Evolutionary conservation across 2,329 filamentous ascomycete species (phyloP), one percentile per base, ranked within the genome.

Genomic region (Beauveria rudraprayagi): DNA sequence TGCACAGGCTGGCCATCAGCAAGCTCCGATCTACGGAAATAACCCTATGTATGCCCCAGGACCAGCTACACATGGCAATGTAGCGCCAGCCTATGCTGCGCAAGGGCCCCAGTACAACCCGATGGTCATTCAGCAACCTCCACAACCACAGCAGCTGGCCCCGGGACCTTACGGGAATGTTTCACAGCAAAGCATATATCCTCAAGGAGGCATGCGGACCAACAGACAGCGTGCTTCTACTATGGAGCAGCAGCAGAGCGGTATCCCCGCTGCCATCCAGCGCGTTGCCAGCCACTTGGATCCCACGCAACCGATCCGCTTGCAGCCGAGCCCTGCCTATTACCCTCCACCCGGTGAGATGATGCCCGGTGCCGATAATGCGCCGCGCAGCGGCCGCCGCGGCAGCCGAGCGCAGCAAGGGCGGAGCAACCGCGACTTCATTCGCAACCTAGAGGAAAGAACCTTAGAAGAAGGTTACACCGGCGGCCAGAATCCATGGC

Each of bases 311-410:
- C 94, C 94, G 0, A 97, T 99, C 69, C 85, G 94, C 55, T 76
- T 97, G 61, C 94, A 99, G 71, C 94, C 94, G 2, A 97, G 92
- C 67, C 94, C 94, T 5, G 94, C 94, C 1, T 99, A 99, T 75
- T 99, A 97, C 68, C 94, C 94, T 11, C 94, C 94, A 22, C 90
- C 93, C 2, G 86, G 89, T 7, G 93, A 97, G 66, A 90, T 91
- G 10, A 86, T 91, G 68, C 82, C 85, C 22, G 76, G 80, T 9
- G 84, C 90, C 63, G 82, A 86, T 54, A 83, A 82, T 62, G 78
- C 84, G 26, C 70, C 80, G 52, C 72, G 77, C 60, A 73, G 83
- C 77, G 85, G 89, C 47, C 84, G 92, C 69, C 83, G 92, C 71
- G 89, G 90, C 50, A 93, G 91, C 70, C 83, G 92, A 61, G 82